phyloP scores from a whole-genome alignment of 2,329 filamentous ascomycete genomes.

The Pezicula carpinea region DNA sequence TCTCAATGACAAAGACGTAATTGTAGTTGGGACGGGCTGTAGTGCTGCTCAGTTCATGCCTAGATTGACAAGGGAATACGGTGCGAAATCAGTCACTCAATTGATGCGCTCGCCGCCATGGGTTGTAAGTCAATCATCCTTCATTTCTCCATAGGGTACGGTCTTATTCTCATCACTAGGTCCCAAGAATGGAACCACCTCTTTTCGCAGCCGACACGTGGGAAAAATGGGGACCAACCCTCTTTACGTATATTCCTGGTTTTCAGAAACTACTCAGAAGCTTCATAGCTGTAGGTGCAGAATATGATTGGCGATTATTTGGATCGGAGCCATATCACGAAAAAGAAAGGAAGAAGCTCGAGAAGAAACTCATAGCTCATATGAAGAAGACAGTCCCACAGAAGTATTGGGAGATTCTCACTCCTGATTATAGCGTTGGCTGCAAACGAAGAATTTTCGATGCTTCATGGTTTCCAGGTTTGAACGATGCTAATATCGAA shows the following conservation, averaged over 20 bases:
- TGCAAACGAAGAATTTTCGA: conserved; percentile 55
- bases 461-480: conserved; percentile 42
- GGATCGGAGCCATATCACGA: conserved; percentile 33
- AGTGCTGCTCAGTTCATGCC: conserved; percentile 54
- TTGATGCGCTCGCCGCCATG: conserved; percentile 54
- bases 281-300: conserved; percentile 34
- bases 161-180: conserved; percentile 5
- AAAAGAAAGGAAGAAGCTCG: conserved; percentile 35
- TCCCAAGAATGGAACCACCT: conserved; percentile 34
- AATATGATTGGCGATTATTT: conserved; percentile 44
- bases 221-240: conserved; percentile 39
- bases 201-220: conserved; percentile 33
- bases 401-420: conserved; percentile 54
- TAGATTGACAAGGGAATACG: conserved; percentile 36
- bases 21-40: conserved; percentile 55
- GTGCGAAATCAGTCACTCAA: conserved; percentile 52
- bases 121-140: conserved; percentile 28
- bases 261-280: conserved; percentile 37
- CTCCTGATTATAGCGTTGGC: conserved; percentile 50
- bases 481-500: conserved; percentile 45
- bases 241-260: conserved; percentile 44
- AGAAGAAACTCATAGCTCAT: conserved; percentile 36
- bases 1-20: conserved; percentile 48
- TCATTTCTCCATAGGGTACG: too few relatives aligned
- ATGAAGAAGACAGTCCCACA: conserved; percentile 45